Conservation (phyloP, 768 basidiomycete species). For the Pleurotus sapidus region DNA sequence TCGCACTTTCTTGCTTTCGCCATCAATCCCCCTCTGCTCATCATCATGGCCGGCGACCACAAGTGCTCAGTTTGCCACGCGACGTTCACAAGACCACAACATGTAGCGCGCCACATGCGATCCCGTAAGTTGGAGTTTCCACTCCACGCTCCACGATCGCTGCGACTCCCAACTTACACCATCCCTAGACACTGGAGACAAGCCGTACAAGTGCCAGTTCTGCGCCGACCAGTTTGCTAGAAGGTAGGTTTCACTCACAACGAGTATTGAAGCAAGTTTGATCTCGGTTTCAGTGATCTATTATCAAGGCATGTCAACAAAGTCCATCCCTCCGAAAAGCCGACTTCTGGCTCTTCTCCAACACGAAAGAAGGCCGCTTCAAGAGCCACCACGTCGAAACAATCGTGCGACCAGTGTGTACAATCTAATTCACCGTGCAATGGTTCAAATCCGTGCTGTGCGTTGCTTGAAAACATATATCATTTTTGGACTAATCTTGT, state of each 20-base stretch:
- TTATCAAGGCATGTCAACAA: conserved; percentile 87
- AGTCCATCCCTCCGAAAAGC: conserved; percentile 78
- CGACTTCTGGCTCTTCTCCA: conserved; percentile 33
- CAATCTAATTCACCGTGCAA: conserved; percentile 73
- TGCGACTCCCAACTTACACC: conserved; percentile 3
- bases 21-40: too few species aligned
- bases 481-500: conserved; percentile 7
- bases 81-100: conserved; percentile 84
- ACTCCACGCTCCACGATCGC: conserved; percentile 7
- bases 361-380: conserved; percentile 67
- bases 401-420: conserved; percentile 84
- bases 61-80: conserved; percentile 86
- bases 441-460: conserved; percentile 75
- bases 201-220: conserved; percentile 84
- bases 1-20: too few species aligned
- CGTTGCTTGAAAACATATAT: conserved; percentile 21
- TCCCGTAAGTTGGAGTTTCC: conserved; percentile 61
- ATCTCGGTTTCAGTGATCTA: conserved; percentile 54
- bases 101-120: conserved; percentile 88
- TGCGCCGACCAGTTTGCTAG: conserved; percentile 90
- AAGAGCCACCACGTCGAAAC: conserved; percentile 74
- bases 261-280: conserved; percentile 4
- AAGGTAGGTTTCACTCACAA: conserved; percentile 43
- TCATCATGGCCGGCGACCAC: conserved; percentile 30
- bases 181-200: conserved; percentile 76